Evolutionary conservation across 495 filamentous ascomycete species (phyloP).

Genomic region (Aspergillus taichungensis): DNA sequence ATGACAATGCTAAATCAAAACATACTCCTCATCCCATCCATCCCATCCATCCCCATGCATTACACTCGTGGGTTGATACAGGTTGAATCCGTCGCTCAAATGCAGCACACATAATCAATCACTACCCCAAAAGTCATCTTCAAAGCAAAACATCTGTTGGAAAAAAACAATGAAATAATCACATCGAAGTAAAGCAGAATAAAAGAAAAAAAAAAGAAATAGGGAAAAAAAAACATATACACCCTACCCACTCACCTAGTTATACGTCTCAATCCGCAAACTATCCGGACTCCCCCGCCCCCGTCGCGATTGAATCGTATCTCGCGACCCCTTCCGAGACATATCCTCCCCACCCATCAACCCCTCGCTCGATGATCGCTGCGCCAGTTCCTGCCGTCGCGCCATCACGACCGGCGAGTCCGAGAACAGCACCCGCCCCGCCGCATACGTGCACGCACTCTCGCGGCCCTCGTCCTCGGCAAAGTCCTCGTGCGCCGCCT

Average conservation of each 20-base stretch:
- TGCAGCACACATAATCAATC: neutral
- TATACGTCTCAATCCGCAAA: no score
- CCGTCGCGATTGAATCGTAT: neutral
- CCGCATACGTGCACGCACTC: conserved; percentile 38
- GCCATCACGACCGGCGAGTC: conserved; percentile 45
- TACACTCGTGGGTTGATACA: no score
- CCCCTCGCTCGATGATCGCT: conserved; percentile 27
- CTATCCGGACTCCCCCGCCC: no score
- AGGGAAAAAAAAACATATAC: neutral
- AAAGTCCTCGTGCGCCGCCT: conserved; percentile 48
- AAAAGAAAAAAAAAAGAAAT: neutral
- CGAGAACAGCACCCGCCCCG: conserved; percentile 45
- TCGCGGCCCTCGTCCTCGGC: conserved; percentile 32
- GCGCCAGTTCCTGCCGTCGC: conserved; percentile 40
- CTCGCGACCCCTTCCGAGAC: conserved; percentile 11
- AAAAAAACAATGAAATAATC: neutral
- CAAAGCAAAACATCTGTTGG: neutral
- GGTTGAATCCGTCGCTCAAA: neutral
- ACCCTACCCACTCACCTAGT: neutral
- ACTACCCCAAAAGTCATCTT: no score
- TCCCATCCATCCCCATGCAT: no score
- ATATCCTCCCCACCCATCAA: conserved; percentile 14
- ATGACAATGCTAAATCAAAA: no score
- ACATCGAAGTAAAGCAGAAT: neutral
- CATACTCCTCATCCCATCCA: no score